These are phyloP conservation scores for Crassisporium funariophilum DNA, from an alignment of 768 basidiomycete genomes.

Conservation along the genomic window DNA sequence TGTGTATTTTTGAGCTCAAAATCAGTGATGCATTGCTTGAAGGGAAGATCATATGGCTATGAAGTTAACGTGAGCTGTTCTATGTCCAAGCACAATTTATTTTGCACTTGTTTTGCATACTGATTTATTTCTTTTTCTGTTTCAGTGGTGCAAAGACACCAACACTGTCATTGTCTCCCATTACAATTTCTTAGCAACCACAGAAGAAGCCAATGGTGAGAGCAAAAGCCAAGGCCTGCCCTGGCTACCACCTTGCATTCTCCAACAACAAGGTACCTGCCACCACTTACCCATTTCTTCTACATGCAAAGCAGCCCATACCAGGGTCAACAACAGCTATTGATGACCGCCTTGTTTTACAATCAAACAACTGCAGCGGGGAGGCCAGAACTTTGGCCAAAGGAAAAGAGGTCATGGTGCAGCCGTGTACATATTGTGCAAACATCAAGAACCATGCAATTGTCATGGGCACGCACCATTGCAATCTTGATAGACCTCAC, in stretches of 20 bases:
- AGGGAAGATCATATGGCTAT: not conserved
- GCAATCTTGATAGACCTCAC: not conserved
- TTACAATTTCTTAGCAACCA: not conserved
- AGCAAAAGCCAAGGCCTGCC: not conserved
- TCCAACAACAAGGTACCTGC: not conserved
- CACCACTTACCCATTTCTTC: not conserved
- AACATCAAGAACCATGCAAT: not conserved
- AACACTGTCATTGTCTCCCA: not conserved
- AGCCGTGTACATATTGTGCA: not conserved
- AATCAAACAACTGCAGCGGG: not conserved
- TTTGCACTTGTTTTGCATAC: too few species aligned
- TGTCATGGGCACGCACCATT: not conserved
- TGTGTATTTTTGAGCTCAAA: not conserved
- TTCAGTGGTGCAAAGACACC: not conserved
- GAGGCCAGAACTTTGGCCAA: not conserved
- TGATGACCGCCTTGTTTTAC: not conserved
- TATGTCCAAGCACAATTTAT: too few species aligned
- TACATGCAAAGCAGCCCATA: not conserved
- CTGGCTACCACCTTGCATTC: not conserved
- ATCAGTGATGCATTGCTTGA: not conserved
- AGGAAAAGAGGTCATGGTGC: not conserved
- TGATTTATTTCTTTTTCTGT: not conserved
- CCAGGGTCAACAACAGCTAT: not conserved
- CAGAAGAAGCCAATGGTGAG: not conserved
- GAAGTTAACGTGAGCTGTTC: not conserved